These are phyloP conservation scores for Pilasporangium apinafurcum DNA, from an alignment of 352 stramenopile species.

Conservation along the genomic window DNA sequence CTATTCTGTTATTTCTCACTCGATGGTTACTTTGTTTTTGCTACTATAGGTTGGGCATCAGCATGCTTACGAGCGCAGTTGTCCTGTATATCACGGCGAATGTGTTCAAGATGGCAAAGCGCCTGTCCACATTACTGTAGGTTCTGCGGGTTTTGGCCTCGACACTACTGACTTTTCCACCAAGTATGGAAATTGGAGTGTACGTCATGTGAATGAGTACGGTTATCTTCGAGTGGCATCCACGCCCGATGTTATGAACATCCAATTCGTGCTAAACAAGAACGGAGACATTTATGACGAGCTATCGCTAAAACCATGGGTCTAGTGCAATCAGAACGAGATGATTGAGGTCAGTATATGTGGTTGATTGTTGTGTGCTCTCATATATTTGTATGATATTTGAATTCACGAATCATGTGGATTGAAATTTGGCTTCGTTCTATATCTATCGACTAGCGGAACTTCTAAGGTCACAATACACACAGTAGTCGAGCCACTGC, in stretches of 20 bases:
- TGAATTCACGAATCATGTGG: too few relatives aligned
- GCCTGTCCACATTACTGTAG: conserved; percentile 72
- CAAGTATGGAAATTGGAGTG: conserved; percentile 59
- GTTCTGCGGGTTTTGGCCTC: conserved; percentile 64
- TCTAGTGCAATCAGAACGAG: neutral
- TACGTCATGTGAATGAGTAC: conserved; percentile 59
- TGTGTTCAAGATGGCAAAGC: conserved; percentile 47
- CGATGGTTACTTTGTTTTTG: neutral
- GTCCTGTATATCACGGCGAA: conserved; percentile 57
- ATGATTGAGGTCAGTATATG: too few relatives aligned
- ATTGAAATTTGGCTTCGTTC: too few relatives aligned
- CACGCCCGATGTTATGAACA: conserved; percentile 23
- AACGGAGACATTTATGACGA: conserved; percentile 65
- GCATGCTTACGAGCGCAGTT: conserved; percentile 88
- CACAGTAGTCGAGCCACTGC: too few relatives aligned
- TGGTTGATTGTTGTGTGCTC: neutral
- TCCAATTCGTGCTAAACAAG: conserved; percentile 67
- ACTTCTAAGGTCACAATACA: too few relatives aligned
- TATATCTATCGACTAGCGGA: too few relatives aligned
- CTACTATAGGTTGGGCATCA: conserved; percentile 70
- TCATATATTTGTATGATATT: too few relatives aligned
- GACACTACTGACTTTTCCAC: conserved; percentile 42
- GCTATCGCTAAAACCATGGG: conserved; percentile 27
- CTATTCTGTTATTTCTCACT: too few relatives aligned
- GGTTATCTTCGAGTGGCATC: conserved; percentile 53